Conservation (phyloP, 306 rosid genomes). For the Astragalus membranaceus region DNA sequence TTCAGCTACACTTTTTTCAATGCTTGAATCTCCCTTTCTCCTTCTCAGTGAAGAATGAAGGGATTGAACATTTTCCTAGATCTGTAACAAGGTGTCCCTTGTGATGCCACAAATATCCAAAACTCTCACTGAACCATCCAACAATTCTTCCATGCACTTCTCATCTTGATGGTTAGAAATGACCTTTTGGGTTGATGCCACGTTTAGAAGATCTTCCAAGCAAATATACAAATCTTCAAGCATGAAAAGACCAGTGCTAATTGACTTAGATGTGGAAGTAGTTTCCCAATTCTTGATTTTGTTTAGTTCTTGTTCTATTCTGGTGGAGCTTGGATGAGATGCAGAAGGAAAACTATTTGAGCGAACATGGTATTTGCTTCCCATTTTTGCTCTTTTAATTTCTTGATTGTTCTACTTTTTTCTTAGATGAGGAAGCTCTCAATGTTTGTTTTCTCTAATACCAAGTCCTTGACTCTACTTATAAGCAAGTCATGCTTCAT, state of each 20-base stretch:
- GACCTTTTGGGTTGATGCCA: constrained; percentile 50
- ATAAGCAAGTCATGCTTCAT: not conserved
- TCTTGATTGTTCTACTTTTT: not conserved
- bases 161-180: constrained; percentile 34
- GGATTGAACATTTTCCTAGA: constrained; percentile 41
- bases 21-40: constrained; percentile 45
- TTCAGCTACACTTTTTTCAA: constrained; percentile 32
- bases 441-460: constrained; percentile 4
- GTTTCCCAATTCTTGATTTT: constrained; percentile 43
- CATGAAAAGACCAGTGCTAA: constrained; percentile 29
- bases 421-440: not conserved
- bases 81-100: constrained; percentile 40
- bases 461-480: constrained; percentile 10
- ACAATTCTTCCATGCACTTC: constrained; percentile 36
- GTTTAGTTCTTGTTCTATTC: constrained; percentile 46
- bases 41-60: constrained; percentile 63
- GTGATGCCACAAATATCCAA: constrained; percentile 59
- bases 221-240: constrained; percentile 43
- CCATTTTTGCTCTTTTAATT: constrained; percentile 29
- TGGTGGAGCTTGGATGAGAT: constrained; percentile 55
- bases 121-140: constrained; percentile 56
- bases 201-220: constrained; percentile 49
- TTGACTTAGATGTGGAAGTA: constrained; percentile 31
- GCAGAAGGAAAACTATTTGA: constrained; percentile 64
- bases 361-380: constrained; percentile 37